Evolutionary conservation across 148 eudicot genomes (phyloP), one percentile per base, ranked within the genome.

Genomic region (Amaranthus hypochondriacus): DNA sequence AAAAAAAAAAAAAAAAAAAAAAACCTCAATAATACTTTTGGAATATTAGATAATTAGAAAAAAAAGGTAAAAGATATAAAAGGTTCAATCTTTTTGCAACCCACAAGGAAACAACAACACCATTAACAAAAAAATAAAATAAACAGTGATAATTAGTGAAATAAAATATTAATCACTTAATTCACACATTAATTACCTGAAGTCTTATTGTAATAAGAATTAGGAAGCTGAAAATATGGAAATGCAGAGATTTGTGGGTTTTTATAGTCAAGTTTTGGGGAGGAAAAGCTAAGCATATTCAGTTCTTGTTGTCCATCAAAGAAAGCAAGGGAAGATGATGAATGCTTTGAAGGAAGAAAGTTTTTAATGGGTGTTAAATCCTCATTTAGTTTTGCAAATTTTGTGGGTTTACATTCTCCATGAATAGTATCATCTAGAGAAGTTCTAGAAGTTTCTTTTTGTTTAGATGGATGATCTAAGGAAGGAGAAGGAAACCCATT

Each of bases 211-310:
- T 3, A 64, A 46, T 11, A 47, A 46, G 68, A 64, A 64, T 3
- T 64, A 46, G 53, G 63, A 11, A 53, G 62, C 58, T 52, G 62
- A 65, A 65, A 54, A 54, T 53, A 54, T 5, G 62, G 18, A 73
- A 73, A 51, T 73, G 75, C 43, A 13, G 69, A 2, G 69, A 42
- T 63, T 21, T 48, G 66, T 21, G 49, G 42, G 53, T 59, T 61
- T 21, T 60, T 72, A 57, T 7, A 18, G 5, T 72, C 66, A 18
- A 73, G 51, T 12, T 49, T 73, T 73, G 18, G 62, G 9, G 76
- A 73, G 4, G 70, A 64, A 62, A 73, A 73, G 48, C 70, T 74
- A 4, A 74, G 62, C 70, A 74, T 44, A 44, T 64, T 73, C 56
- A 54, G 54, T 15, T 74, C 47, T 74, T 74, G 76, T 49, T 54